Base-by-base conservation (phyloP, 1,139 yeast genomes). In the Geotrichum restrictum region DNA sequence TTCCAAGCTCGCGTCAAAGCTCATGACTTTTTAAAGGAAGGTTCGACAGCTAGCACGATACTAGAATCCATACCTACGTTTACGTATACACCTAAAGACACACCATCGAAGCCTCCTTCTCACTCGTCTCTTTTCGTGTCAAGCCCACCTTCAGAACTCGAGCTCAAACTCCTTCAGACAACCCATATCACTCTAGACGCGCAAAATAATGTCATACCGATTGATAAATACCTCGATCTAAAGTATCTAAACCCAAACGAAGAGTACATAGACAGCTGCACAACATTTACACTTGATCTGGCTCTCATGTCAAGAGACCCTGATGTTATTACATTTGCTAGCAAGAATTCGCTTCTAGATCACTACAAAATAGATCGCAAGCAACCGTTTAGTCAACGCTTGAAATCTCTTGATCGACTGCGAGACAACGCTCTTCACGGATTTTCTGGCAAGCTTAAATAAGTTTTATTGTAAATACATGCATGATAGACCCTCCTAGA, bases 271-370 rank as follows among this genome's bases (percentile, higher is more conserved):
- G n/a, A 39, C 22, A n/a, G 24, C 6, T 43, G 31, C 13, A 52
- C 50, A 3, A 21, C 27, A 8, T 53, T 46, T 32, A 48, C 45
- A 4, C 36, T 53, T 21, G 43, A 43, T 13, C 37, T 53, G 18
- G 34, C 43, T n/a, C 31, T 47, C 7, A 18, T 53, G 46, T 39
- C 56, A 10, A 27, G 56, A 22, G 56, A 53, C 21, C 48, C 50
- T n/a, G 33, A 42, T 3, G 51, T 43, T 11, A 45, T 53, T 7
- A 41, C 31, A 3, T 43, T 41, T 31, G 48, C 42, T 16, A 31
- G 45, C 29, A 14, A 40, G n/a, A 34, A 24, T 18, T 11, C 47
- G 16, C 24, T 49, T n/a, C 43, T 40, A 4, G 48, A 45, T 18
- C 49, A 49, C 27, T 38, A 31, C 27, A 41, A 34, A 14, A 29